phyloP scores from a whole-genome alignment of 2,329 filamentous ascomycete species.

The Orbilia javanica region DNA sequence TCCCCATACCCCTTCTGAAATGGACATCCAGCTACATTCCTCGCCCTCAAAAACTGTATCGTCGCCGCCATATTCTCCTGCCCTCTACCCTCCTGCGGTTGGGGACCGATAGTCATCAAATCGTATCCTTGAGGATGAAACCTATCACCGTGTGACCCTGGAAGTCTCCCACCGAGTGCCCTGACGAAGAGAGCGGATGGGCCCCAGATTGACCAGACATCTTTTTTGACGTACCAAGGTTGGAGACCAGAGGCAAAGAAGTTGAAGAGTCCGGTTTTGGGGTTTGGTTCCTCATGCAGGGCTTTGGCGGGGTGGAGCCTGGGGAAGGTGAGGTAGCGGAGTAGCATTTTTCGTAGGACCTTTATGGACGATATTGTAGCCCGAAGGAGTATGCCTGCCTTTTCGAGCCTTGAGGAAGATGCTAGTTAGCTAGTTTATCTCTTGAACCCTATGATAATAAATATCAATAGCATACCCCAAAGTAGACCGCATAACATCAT shows the following conservation, averaged over 20 bases:
- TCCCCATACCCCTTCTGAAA: constrained; percentile 3
- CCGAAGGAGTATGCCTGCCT: constrained; percentile 46
- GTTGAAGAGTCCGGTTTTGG: constrained; percentile 55
- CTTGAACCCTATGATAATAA: no score
- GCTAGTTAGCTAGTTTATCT: no score
- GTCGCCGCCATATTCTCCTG: constrained; percentile 45
- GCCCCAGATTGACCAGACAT: constrained; percentile 50
- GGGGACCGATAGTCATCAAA: constrained; percentile 57
- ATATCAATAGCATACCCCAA: constrained; percentile 31
- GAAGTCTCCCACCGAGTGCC: constrained; percentile 47
- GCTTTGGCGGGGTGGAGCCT: constrained; percentile 39
- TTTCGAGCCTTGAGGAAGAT: constrained; percentile 45
- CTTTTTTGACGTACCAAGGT: constrained; percentile 57
- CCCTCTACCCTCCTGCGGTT: constrained; percentile 56
- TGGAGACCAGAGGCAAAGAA: constrained; percentile 40
- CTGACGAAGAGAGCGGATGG: constrained; percentile 35
- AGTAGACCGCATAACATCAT: constrained; percentile 54
- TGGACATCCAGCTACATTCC: neutral
- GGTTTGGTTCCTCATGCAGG: constrained; percentile 53
- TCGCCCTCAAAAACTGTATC: constrained; percentile 50
- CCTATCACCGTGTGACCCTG: constrained; percentile 41
- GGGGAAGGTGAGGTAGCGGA: constrained; percentile 52
- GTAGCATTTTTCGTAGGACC: constrained; percentile 38
- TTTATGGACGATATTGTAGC: constrained; percentile 12
- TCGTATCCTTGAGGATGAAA: constrained; percentile 54